Evolutionary conservation across 257 asterid species (phyloP), one percentile per base, ranked within the genome.

Genomic region (Fraxinus excelsior): DNA sequence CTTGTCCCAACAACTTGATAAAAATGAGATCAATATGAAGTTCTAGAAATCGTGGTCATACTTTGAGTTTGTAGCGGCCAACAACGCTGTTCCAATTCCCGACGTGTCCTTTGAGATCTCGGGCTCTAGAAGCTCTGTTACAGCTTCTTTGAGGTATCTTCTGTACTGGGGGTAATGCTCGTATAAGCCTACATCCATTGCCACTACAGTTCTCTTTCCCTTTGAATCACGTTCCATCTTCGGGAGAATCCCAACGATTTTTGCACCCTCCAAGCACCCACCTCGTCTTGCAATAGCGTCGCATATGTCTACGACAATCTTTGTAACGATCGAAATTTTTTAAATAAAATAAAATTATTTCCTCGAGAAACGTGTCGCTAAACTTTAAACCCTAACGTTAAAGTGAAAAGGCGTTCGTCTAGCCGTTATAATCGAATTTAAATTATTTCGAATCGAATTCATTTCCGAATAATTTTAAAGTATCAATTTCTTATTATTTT

Each of bases 101-200:
- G 95, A 92, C 4, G 94, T 95, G 85, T 91, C 97, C 79, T 92
- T 91, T 23, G 96, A 87, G 82, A 82, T 25, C 67, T 86, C 91
- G 0, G 78, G 40, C 62, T 96, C 94, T 2, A 90, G 82, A 75
- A 92, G 89, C 82, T 92, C 96, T 0, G 67, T 51, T 23, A 90
- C 93, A 3, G 92, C 91, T 58, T 88, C 93, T 73, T 86, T 89
- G 34, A 92, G 88, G 80, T 90, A 85, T 5, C 42, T 80, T 76
- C 88, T 83, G 82, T 90, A 90, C 29, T 90, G 94, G 1, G 92
- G 94, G 78, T 89, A 89, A 77, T 92, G 87, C 80, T 92, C 97
- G n/a, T 92, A 92, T 77, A 92, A 79, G 3, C 96, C 96, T 16
- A 96, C 97, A 46, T 92, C 97, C 95, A 90, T 90, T 0, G 97